Conservation (phyloP, 305 asterid genomes). For the Fraxinus latifolia region DNA sequence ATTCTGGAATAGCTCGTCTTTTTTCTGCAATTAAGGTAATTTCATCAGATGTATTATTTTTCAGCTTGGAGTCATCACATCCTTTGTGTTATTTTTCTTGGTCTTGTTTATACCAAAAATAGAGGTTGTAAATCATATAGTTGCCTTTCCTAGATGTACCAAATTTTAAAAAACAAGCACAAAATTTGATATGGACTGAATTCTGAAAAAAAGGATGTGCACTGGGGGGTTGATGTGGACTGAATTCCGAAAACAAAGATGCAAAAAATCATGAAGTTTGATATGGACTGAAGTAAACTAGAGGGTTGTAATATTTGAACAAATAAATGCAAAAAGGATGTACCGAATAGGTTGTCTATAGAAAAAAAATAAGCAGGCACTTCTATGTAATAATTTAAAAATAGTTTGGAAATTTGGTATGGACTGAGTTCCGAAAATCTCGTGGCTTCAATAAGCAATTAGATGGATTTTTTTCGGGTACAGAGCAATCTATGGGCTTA, state of each 20-base stretch:
- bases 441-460: background rate
- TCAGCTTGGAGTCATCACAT: background rate
- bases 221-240: slow-evolving; percentile 1
- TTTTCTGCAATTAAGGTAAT: slow-evolving; percentile 90
- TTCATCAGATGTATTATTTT: slow-evolving; percentile 11
- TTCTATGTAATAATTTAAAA: background rate
- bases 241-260: background rate
- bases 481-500: background rate
- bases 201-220: background rate
- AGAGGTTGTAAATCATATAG: background rate
- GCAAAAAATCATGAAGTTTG: background rate
- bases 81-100: slow-evolving; percentile 6
- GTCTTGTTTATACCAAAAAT: slow-evolving; percentile 5
- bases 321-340: background rate
- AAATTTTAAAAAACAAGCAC: background rate
- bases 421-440: slow-evolving; percentile 9
- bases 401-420: background rate
- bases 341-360: background rate
- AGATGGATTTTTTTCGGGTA: background rate
- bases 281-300: background rate
- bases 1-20: slow-evolving; percentile 85
- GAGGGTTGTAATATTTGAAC: background rate
- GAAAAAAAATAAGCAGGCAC: background rate
- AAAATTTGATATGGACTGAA: background rate
- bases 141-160: background rate